A percentile compares a stretch with the other conserved stretches of the same genome.
Evolutionary conservation across 2,329 filamentous ascomycete genomes (phyloP).

Genomic region (Ascochyta viciae-villosae): DNA sequence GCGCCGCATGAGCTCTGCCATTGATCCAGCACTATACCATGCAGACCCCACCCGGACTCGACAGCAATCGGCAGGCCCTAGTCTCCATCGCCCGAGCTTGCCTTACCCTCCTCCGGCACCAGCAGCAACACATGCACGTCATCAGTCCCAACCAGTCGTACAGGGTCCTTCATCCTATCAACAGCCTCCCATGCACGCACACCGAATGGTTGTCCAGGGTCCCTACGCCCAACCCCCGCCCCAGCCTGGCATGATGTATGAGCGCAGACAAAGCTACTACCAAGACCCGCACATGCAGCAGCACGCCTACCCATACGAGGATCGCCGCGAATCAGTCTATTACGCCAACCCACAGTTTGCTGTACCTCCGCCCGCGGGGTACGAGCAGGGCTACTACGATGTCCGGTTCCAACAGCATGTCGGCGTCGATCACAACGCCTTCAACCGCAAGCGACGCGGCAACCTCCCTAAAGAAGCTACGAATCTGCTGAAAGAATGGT

Average conservation of each 20-base stretch:
- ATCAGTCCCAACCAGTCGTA: conserved; percentile 36
- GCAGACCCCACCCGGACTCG: conserved; percentile 6
- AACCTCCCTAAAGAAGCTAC: conserved; percentile 93
- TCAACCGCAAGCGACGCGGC: conserved; percentile 68
- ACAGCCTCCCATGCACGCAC: conserved; percentile 11
- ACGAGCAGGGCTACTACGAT: conserved; percentile 31
- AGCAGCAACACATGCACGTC: conserved; percentile 31
- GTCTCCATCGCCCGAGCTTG: conserved; percentile 39
- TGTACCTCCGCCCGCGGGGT: conserved; percentile 19
- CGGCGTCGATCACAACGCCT: conserved; percentile 37
- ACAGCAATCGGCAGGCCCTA: conserved; percentile 17
- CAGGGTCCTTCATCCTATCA: conserved; percentile 20
- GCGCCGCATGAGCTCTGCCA: conserved; percentile 28
- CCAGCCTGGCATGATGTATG: conserved; percentile 22
- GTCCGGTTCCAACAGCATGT: conserved; percentile 42
- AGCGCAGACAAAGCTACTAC: conserved; percentile 36
- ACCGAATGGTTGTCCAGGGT: conserved; percentile 15
- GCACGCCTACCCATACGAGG: conserved; percentile 29
- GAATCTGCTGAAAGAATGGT: conserved; percentile 81
- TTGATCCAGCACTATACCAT: conserved; percentile 32
- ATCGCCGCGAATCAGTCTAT: conserved; percentile 30
- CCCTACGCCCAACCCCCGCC: conserved; percentile 24
- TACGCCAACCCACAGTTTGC: conserved; percentile 24
- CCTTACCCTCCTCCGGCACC: conserved; percentile 30
- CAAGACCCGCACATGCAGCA: conserved; percentile 30